These are phyloP conservation scores for Quercus engelmannii DNA, from an alignment of 306 rosid genomes.

Conservation along the genomic window DNA sequence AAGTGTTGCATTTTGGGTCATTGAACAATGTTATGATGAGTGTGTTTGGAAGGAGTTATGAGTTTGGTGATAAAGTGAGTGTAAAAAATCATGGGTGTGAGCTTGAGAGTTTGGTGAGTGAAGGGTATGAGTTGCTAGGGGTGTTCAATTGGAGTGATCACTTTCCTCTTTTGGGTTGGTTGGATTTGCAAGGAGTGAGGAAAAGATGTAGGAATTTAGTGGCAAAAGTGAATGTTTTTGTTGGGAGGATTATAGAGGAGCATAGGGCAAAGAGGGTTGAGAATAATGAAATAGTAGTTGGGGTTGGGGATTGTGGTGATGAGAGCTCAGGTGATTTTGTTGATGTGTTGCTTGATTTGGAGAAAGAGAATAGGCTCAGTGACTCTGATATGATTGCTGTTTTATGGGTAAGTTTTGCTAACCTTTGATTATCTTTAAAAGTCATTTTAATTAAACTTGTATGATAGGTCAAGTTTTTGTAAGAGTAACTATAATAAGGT, in stretches of 20 bases:
- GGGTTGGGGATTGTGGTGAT: neutral
- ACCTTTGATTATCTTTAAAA: neutral
- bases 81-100: constrained; percentile 23
- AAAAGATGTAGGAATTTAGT: constrained; percentile 56
- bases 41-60: constrained; percentile 68
- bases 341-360: constrained; percentile 75
- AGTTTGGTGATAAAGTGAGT: constrained; percentile 21
- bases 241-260: constrained; percentile 58
- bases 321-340: constrained; percentile 50
- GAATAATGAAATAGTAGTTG: neutral
- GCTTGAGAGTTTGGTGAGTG: constrained; percentile 56
- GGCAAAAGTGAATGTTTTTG: constrained; percentile 51
- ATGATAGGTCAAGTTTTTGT: neutral
- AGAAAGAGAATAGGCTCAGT: constrained; percentile 44
- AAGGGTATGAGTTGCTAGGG: constrained; percentile 79
- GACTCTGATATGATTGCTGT: constrained; percentile 84
- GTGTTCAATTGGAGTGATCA: constrained; percentile 75
- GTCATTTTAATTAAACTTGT: neutral
- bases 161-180: constrained; percentile 55
- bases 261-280: constrained; percentile 34
- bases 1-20: constrained; percentile 54
- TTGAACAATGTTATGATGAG: constrained; percentile 67
- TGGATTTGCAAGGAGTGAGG: constrained; percentile 74
- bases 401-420: constrained; percentile 54
- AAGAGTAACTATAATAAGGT: neutral